phyloP scores from a whole-genome alignment of 129 eudicot species.

The Flaveria robusta region DNA sequence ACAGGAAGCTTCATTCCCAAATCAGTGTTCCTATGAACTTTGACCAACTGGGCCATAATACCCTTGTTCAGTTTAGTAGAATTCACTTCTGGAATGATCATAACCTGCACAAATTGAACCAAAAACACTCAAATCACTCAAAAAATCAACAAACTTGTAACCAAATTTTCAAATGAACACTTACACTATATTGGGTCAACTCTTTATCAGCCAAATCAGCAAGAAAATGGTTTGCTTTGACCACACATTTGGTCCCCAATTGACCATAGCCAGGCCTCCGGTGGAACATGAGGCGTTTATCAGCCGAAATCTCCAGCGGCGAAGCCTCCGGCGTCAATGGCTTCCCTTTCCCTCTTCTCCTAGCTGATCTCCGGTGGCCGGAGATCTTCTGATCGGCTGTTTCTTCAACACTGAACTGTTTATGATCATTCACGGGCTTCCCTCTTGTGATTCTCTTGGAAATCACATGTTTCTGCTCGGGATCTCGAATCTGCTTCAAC shows the following conservation, averaged over 20 bases:
- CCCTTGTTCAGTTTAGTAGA: conserved; percentile 57
- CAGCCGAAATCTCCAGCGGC: conserved; percentile 26
- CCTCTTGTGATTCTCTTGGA: conserved; percentile 45
- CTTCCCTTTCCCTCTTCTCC: conserved; percentile 55
- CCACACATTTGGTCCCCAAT: conserved; percentile 58
- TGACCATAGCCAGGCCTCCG: conserved; percentile 64
- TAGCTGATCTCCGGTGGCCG: conserved; percentile 36
- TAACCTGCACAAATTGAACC: conserved; percentile 43
- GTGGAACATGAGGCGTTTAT: conserved; percentile 43
- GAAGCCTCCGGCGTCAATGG: conserved; percentile 25
- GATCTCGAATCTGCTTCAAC: conserved; percentile 46
- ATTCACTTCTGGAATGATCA: conserved; percentile 59
- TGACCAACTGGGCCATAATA: conserved; percentile 57
- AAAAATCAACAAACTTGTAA: neutral
- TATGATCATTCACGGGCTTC: neutral
- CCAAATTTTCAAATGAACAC: conserved; percentile 8
- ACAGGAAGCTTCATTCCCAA: conserved; percentile 71
- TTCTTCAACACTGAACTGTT: conserved; percentile 13
- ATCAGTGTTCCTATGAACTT: conserved; percentile 55
- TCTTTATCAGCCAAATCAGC: conserved; percentile 56
- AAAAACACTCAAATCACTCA: neutral
- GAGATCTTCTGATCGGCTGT: neutral
- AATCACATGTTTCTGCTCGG: conserved; percentile 52
- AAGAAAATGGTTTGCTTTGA: conserved; percentile 63
- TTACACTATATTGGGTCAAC: conserved; percentile 61